Conservation (phyloP, 148 eudicot genomes). For the Silene conica region DNA sequence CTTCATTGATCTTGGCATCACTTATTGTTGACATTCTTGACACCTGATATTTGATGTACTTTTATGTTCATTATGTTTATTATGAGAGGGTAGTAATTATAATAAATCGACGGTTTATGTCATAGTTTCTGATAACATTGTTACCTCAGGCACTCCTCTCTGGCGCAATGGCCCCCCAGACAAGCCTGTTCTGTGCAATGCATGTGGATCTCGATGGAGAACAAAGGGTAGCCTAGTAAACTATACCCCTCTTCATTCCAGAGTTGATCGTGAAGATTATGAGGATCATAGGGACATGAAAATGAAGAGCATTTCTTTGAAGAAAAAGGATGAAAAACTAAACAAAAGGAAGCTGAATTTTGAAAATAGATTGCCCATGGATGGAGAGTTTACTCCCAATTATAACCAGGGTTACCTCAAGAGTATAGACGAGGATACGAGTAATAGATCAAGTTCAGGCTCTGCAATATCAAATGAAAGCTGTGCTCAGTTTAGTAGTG, state of each 20-base stretch:
- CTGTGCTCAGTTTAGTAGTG: constrained; percentile 73
- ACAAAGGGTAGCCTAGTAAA: constrained; percentile 87
- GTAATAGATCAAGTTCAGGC: constrained; percentile 97
- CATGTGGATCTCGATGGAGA: constrained; percentile 99
- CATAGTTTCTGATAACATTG: constrained; percentile 19
- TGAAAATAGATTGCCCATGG: constrained; percentile 32
- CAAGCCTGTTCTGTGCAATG: constrained; percentile 96
- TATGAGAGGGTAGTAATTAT: background rate
- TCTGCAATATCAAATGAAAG: constrained; percentile 95
- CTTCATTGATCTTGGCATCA: background rate
- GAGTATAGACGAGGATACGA: constrained; percentile 74
- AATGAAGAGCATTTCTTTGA: constrained; percentile 54
- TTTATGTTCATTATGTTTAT: too few relatives aligned
- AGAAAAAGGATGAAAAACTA: constrained; percentile 57
- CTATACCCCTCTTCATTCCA: constrained; percentile 89
- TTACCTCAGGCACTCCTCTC: constrained; percentile 82
- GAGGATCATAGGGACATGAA: constrained; percentile 57
- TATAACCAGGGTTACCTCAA: constrained; percentile 42
- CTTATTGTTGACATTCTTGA: constrained; percentile 1
- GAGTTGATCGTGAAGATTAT: constrained; percentile 60
- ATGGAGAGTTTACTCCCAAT: constrained; percentile 34
- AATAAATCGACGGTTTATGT: background rate
- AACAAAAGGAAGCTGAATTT: constrained; percentile 63
- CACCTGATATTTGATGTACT: too few relatives aligned
- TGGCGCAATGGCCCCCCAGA: constrained; percentile 99